Evolutionary conservation across 2,329 filamentous ascomycete species (phyloP), one percentile per base, ranked within the genome.

Genomic region (Tricladium varicosporioides): DNA sequence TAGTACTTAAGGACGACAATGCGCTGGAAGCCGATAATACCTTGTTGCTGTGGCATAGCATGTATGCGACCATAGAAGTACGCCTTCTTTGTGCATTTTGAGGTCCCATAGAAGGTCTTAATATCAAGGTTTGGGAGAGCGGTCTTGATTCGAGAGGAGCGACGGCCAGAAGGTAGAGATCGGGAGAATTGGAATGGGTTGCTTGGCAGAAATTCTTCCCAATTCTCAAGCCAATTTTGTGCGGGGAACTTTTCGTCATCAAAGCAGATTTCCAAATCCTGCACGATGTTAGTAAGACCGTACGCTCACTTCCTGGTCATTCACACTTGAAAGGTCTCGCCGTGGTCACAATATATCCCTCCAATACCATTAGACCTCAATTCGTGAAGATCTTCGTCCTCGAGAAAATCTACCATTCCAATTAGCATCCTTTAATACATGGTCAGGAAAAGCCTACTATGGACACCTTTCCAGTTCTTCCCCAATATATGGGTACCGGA

Each of bases 1-100:
- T 65, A 66, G 52, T 79, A 78, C 65, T 80, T 81, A 74, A 83
- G 78, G 70, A 83, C 77, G 0, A 75, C 78, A 54, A 83, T 70
- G 32, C 80, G 74, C 68, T 81, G 77, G 72, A 78, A 84, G 16
- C 81, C 81, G 0, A 76, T 74, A 11, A 83, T 77, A 1, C 72
- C 74, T 14, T 73, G 59, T 60, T 83, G 80, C 2, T 70, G 62
- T 0, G 77, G 77, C 1, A 83, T 67, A 0, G 75, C 68, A 60
- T 81, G 80, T 16, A 83, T 67, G 71, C 76, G 80, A 46, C 80
- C 80, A 53, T 64, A 69, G 31, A 70, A 63, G 42, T 69, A 62
- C 5, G 63, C 66, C 33, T 54, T 58, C 2, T 63, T 64, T 5
- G 73, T 73, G 14, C 71, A 68, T 56, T 76, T 72, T 27, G 73